Base-by-base conservation (phyloP, 176 grass and related monocot species). In the Coix lacrymajobi region DNA sequence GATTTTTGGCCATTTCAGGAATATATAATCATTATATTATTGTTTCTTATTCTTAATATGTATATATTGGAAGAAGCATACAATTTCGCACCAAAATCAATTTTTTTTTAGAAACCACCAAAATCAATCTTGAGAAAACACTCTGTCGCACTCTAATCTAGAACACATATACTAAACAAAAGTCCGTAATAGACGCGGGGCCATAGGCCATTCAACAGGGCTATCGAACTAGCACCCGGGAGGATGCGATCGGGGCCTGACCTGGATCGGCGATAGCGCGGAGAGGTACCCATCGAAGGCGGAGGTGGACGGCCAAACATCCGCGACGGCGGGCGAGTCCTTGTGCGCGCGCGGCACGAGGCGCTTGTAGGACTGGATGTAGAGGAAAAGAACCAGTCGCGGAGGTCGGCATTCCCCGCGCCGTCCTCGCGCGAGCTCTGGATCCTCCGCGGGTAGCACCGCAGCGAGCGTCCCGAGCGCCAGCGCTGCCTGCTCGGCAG, bases 301-400 rank as follows among this genome's bases (percentile, higher is more conserved):
- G 22, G 96, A 99, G 61, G 96, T 91, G 72, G 91, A 91, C 1
- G 96, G 96, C 96, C 96, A 99, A 14, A 99, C 93, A 79, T 99
- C 96, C 57, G 93, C 73, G 66, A 92, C 93, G 15, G 86, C 87
- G 19, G 87, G 81, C 6, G 96, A 99, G 82, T 98, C 96, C 87
- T 98, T 98, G 80, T 90, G 91, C 29, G 78, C 73, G 52, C 96
- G 93, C 32, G 93, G 89, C 20, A 99, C 87, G 57, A 99, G 88
- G 58, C 96, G 81, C 89, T 96, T 99, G 85, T 99, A 99, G 10
- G 91, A 92, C 62, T 99, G 96, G 62, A 96, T 93, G 79, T 89
- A 99, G 85, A 99, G 91, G 82, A 96, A 99, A 30, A 99, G 82
- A 12, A 99, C 83, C 65, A 99, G 76, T 94, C 96, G 20, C 89